Conservation (phyloP, 2,329 filamentous ascomycete genomes). For the Cercospora sp. region DNA sequence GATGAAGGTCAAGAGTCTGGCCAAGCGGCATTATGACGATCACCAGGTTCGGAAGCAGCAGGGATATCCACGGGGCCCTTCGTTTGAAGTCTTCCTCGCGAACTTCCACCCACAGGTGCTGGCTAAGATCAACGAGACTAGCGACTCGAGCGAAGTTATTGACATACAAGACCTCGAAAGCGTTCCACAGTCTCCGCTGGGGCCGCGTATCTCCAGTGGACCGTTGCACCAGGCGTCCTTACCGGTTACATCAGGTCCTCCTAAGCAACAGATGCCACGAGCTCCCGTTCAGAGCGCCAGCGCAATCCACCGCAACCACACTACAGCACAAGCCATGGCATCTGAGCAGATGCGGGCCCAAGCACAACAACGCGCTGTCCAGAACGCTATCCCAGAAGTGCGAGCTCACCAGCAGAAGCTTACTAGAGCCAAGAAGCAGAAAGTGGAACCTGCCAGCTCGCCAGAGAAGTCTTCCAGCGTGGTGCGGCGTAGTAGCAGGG, state of each 20-base stretch:
- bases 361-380: neutral
- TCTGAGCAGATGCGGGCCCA: neutral
- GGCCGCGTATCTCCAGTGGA: neutral
- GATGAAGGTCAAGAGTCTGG: conserved; percentile 5
- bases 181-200: neutral
- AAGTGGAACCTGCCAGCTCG: conserved; percentile 1
- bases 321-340: neutral
- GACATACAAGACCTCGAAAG: neutral
- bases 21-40: neutral
- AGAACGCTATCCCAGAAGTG: conserved; percentile 11
- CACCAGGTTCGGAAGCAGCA: neutral
- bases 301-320: neutral
- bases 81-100: conserved; percentile 2
- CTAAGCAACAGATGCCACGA: neutral
- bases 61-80: neutral
- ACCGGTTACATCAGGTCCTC: neutral
- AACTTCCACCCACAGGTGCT: conserved; percentile 1
- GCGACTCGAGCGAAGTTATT: neutral
- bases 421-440: conserved; percentile 9
- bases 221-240: neutral
- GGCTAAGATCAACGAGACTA: neutral
- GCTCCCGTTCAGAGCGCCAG: neutral
- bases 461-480: conserved; percentile 8
- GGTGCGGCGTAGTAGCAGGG: conserved; percentile 25
- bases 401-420: conserved; percentile 12